Conservation (phyloP, 805 yeast species). For the Wickerhamiella cacticola region DNA sequence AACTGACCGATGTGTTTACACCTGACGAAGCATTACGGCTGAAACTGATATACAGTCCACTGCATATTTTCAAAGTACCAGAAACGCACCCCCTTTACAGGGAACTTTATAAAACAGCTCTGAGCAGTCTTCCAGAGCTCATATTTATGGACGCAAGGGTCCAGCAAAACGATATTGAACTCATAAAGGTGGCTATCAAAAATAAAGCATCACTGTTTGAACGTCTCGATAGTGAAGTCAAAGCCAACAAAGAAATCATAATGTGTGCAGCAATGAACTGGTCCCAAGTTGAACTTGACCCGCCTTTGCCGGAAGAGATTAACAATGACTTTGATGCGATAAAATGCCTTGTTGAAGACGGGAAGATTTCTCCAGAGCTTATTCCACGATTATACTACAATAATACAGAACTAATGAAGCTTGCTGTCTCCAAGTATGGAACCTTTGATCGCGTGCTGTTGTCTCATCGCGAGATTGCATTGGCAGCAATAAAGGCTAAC, state of each 20-base stretch:
- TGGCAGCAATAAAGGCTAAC: not conserved
- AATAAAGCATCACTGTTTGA: not conserved
- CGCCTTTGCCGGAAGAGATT: not conserved
- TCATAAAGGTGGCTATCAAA: not conserved
- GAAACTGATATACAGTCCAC: no score
- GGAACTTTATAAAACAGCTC: no score
- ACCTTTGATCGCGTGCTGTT: not conserved
- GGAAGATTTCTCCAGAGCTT: not conserved
- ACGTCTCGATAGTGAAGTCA: not conserved
- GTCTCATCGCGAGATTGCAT: not conserved
- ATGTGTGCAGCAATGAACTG: not conserved
- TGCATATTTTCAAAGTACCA: no score
- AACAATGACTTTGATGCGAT: not conserved
- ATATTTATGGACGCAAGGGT: no score
- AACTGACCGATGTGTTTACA: no score
- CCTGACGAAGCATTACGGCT: no score
- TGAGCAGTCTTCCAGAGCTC: no score
- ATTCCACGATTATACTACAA: not conserved
- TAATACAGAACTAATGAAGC: not conserved
- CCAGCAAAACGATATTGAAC: not conserved
- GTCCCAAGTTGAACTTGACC: no score
- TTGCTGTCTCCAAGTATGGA: not conserved
- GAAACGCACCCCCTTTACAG: no score
- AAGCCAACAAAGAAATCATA: no score
- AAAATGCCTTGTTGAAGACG: no score